Conservation (phyloP, 345 rosid genomes). For the Brassica carinata region DNA sequence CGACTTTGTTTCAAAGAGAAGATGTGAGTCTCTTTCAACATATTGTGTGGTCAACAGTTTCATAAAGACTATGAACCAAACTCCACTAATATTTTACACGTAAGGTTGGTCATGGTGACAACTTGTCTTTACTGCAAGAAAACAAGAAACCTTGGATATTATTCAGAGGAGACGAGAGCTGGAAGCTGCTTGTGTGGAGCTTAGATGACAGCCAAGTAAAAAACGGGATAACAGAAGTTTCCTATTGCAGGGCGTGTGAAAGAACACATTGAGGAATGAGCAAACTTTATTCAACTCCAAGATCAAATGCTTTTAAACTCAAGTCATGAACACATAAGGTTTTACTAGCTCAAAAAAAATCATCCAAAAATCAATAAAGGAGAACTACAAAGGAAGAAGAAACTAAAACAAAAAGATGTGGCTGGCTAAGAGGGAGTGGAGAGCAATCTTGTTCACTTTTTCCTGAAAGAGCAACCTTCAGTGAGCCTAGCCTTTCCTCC, state of each 20-base stretch:
- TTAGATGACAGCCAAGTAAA: not conserved
- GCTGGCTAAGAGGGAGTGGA: not conserved
- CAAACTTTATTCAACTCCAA: not conserved
- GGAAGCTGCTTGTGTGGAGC: not conserved
- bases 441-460: conserved; percentile 19
- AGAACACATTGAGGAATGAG: not conserved
- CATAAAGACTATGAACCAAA: conserved; percentile 41
- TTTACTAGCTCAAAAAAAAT: conserved; percentile 10
- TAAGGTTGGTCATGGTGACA: conserved; percentile 41
- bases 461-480: conserved; percentile 63
- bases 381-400: not conserved
- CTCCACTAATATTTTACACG: conserved; percentile 47
- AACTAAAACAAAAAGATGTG: not conserved
- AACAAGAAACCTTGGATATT: not conserved
- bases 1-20: conserved; percentile 85
- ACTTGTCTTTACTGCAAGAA: conserved; percentile 21
- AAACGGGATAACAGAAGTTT: not conserved
- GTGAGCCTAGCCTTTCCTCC: conserved; percentile 58
- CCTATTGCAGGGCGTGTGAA: not conserved
- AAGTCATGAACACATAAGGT: not conserved
- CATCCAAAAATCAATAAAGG: not conserved
- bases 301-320: not conserved
- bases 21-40: conserved; percentile 67
- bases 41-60: conserved; percentile 57
- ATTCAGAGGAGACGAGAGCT: not conserved